Evolutionary conservation across 1,284 basidiomycete species (phyloP).

Genomic region (Tilletia horrida): DNA sequence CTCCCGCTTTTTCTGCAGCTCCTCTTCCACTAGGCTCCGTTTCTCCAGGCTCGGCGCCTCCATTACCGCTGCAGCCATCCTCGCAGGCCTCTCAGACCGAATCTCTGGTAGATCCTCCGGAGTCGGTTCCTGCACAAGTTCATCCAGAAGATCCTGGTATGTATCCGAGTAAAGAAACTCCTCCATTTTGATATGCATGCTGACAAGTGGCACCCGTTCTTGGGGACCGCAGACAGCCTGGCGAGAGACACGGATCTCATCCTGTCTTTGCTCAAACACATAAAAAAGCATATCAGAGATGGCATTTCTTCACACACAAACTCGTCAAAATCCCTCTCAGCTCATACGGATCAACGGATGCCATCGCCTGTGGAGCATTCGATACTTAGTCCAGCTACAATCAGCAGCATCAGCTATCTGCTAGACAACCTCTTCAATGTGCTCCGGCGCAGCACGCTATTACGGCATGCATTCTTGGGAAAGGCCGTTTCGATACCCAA

Average conservation of each 20-base stretch:
- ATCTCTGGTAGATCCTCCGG: background rate
- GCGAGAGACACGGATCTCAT: background rate
- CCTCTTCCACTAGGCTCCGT: background rate
- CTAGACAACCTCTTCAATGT: conserved; percentile 68
- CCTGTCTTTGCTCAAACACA: background rate
- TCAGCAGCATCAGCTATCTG: conserved; percentile 60
- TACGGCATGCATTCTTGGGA: conserved; percentile 66
- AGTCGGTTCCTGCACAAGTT: background rate
- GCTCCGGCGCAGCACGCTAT: conserved; percentile 71
- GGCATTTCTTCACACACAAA: background rate
- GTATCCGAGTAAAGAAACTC: background rate
- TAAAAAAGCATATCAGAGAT: background rate
- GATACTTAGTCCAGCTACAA: conserved; percentile 58
- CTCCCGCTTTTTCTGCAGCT: background rate
- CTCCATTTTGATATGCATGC: too few relatives aligned
- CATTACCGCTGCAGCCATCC: background rate
- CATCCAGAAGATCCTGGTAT: background rate
- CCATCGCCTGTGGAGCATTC: conserved; percentile 49
- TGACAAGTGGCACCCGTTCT: too few relatives aligned
- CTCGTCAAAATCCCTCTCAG: background rate
- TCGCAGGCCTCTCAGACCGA: background rate
- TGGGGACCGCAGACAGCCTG: too few relatives aligned
- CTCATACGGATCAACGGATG: conserved; percentile 57
- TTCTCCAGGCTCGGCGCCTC: background rate
- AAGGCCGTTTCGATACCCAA: background rate